Percentiles rank a stretch among this genome's conserved stretches.
phyloP scores from a whole-genome alignment of 2,329 filamentous ascomycete genomes.

The Bimuria novae-zelandiae region DNA sequence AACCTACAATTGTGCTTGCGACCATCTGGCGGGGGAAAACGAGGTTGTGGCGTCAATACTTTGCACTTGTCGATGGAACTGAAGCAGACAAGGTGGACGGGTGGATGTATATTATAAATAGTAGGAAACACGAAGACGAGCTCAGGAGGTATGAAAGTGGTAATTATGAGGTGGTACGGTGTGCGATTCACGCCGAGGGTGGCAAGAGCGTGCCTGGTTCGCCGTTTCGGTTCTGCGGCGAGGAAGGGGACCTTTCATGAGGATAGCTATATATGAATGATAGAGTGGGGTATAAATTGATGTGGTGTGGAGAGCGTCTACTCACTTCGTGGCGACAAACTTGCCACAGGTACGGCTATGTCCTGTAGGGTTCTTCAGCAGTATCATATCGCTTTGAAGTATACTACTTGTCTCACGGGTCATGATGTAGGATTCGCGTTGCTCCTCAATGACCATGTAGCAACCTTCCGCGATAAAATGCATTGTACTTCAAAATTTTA shows the following conservation, averaged over 20 bases:
- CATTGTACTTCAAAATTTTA: too few species aligned
- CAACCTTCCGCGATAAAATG: too few species aligned
- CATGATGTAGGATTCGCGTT: too few species aligned
- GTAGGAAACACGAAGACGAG: constrained; percentile 5
- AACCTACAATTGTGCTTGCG: neutral
- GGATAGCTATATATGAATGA: too few species aligned
- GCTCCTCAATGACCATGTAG: too few species aligned
- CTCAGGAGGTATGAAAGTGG: constrained; percentile 7
- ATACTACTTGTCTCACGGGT: too few species aligned
- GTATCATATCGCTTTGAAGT: too few species aligned
- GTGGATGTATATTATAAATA: neutral
- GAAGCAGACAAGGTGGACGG: neutral
- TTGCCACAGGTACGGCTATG: too few species aligned
- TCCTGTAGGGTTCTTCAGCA: too few species aligned
- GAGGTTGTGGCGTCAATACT: constrained; percentile 7
- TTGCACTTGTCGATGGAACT: constrained; percentile 10
- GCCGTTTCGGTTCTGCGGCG: neutral
- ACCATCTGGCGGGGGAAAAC: neutral
- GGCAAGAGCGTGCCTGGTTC: neutral
- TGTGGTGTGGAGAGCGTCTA: too few species aligned
- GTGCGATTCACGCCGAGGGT: neutral
- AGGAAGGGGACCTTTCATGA: neutral
- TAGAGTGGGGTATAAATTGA: too few species aligned
- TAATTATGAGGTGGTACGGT: constrained; percentile 13
- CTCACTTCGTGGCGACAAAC: too few species aligned